A percentile compares a stretch with the other conserved stretches of the same genome.
phyloP scores from a whole-genome alignment of 768 basidiomycete species.

The Suillus clintonianus region DNA sequence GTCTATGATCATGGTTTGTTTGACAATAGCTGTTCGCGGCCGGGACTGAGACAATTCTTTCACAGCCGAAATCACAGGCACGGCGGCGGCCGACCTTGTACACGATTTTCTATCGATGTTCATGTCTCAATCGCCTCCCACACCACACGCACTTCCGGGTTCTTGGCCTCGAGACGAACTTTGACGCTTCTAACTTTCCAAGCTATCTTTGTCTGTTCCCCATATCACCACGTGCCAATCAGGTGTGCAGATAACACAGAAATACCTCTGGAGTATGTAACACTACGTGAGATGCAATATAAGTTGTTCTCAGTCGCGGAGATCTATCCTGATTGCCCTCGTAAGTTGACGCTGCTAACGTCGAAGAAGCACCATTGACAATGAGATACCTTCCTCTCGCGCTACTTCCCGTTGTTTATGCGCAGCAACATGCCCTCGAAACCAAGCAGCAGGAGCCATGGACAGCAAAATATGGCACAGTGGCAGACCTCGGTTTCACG shows the following conservation, averaged over 20 bases:
- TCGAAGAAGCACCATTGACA: neutral
- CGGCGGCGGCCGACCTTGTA: conserved; percentile 45
- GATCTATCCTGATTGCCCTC: neutral
- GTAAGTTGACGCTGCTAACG: neutral
- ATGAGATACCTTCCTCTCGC: conserved; percentile 5
- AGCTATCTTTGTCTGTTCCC: conserved; percentile 1
- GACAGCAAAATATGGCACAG: conserved; percentile 64
- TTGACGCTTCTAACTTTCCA: conserved; percentile 9
- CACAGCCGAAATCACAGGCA: conserved; percentile 43
- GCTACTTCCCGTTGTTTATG: conserved; percentile 1
- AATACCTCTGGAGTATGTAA: conserved; percentile 1
- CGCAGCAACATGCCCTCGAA: conserved; percentile 5
- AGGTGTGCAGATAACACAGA: conserved; percentile 1
- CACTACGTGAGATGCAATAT: neutral
- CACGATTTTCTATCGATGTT: conserved; percentile 48
- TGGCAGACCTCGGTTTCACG: conserved; percentile 66
- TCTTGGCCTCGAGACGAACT: conserved; percentile 21
- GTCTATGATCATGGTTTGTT: conserved; percentile 66
- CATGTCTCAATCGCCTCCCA: conserved; percentile 27
- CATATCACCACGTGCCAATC: neutral
- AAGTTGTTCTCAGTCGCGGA: neutral
- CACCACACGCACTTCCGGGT: conserved; percentile 12
- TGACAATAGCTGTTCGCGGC: neutral
- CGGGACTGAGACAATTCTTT: neutral
- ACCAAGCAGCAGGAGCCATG: conserved; percentile 39